Base-by-base conservation (phyloP, 2,329 filamentous ascomycete genomes). In the Stagonosporopsis vannaccii region DNA sequence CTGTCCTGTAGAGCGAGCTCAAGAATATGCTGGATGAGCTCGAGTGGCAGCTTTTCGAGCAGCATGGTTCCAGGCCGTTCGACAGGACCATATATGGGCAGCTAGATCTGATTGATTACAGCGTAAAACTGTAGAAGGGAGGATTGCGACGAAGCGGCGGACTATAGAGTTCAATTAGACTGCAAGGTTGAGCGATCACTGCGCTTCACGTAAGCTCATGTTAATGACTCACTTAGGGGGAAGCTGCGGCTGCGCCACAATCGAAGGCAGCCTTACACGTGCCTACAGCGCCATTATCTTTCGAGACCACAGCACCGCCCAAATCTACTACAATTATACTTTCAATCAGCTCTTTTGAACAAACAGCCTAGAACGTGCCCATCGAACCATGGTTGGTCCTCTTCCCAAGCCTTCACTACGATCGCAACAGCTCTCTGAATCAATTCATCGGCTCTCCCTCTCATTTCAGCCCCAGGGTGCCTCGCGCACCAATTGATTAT, bases 11-110 rank as follows among this genome's bases (percentile, higher is more conserved):
- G 20, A 17, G 39, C 33, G 7, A 44, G 32, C 9, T n/a, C 15
- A 19, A 49, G 7, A 7, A 37, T 40, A 1, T 28, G 23, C n/a
- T 49, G 32, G 3, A 44, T 25, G 2, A 55, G 51, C 44, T 55
- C 51, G 5, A 55, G 17, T 6, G 44, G 44, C 8, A 55, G 19
- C 15, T 55, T 39, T 25, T 48, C 23, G 5, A 48, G 43, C 13
- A 48, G 7, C 51, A 54, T 48, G 7, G 6, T 51, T 6, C 1
- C 8, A 17, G n/a, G 15, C 20, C n/a, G n/a, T n/a, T n/a, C n/a
- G n/a, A n/a, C n/a, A n/a, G n/a, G n/a, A n/a, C n/a, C n/a, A n/a
- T n/a, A n/a, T n/a, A n/a, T n/a, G n/a, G n/a, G n/a, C n/a, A n/a
- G 26, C 26, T 7, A 6, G 5, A 28, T 28, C 26, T 2, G 9